Base-by-base conservation (phyloP, 305 asterid species). In the Fraxinus velutina region DNA sequence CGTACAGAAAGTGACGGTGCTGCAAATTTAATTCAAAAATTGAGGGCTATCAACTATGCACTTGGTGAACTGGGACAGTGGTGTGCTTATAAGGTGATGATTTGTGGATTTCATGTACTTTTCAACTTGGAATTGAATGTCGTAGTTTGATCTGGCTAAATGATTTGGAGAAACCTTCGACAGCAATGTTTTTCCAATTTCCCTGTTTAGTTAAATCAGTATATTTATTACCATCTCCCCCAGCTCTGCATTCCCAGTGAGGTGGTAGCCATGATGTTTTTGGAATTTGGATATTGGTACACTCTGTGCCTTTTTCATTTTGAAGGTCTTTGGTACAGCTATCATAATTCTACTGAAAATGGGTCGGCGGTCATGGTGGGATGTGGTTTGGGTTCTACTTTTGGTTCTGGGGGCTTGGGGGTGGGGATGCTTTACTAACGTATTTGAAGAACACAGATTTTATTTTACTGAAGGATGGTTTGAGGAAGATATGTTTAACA, bases 1-100 rank as follows among this genome's bases (percentile, higher is more conserved):
- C 92, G 99, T 83, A 94, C 98, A 27, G 99, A 96, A 91, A 92
- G 98, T 89, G 99, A 96, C 62, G 99, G 99, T 80, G 99, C 99
- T 75, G 99, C 97, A 82, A 94, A 93, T 89, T 84, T 96, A 83
- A 91, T 96, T 90, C 98, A 94, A 83, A 96, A 96, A 84, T 85
- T 96, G 89, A 94, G 99, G 91, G 99, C 99, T 81, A 87, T 96
- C 84, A 93, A 96, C 88, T 96, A 93, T 89, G 98, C 99, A 78
- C 98, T 96, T 82, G 93, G 98, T 80, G 99, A 96, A 88, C 92
- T 96, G 78, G 99, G 99, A 68, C 99, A 96, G 83, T 96, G 99
- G 99, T 96, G 98, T 89, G 97, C 99, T 78, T 96, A 87, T 86
- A 94, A 93, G 98, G 99, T 96, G 85, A 80, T 80, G 42, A 84